phyloP scores from a whole-genome alignment of 202 grass and related monocot species.

The Musa balbisiana region DNA sequence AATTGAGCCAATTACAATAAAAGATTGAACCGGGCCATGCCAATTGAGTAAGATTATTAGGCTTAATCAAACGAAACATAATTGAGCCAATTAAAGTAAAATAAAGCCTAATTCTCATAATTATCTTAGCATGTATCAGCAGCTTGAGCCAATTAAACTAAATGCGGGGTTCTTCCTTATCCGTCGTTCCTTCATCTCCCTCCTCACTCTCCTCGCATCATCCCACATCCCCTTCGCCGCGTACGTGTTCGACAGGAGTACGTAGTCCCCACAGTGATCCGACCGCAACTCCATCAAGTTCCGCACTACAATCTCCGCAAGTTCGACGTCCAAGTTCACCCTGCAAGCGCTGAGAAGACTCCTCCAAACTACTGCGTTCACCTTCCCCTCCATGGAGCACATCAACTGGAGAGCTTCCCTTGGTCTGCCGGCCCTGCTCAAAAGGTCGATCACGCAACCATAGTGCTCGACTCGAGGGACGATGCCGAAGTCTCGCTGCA shows the following conservation, averaged over 20 bases:
- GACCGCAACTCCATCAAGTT: slow-evolving; percentile 10
- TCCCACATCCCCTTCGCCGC: slow-evolving; percentile 15
- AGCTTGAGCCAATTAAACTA: slow-evolving; percentile 19
- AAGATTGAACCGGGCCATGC: too few relatives aligned
- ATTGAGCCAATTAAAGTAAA: too few relatives aligned
- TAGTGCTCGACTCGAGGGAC: slow-evolving; percentile 9
- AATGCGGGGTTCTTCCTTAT: slow-evolving; percentile 18
- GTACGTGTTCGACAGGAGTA: slow-evolving; percentile 22
- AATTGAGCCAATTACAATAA: too few relatives aligned
- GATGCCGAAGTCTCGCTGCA: slow-evolving; percentile 10
- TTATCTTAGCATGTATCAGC: too few relatives aligned
- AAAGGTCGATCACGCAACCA: slow-evolving; percentile 18
- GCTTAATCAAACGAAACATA: too few relatives aligned
- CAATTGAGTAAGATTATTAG: too few relatives aligned
- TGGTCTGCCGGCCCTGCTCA: slow-evolving; percentile 6
- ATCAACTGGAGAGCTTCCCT: slow-evolving; percentile 16
- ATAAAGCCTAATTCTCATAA: too few relatives aligned
- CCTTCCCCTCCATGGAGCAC: not conserved
- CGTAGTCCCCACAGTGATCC: slow-evolving; percentile 17
- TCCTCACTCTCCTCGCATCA: slow-evolving; percentile 19
- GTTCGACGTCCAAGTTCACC: slow-evolving; percentile 12
- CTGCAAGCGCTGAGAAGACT: slow-evolving; percentile 19
- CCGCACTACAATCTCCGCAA: not conserved
- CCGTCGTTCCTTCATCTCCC: slow-evolving; percentile 11
- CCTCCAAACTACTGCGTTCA: slow-evolving; percentile 13